Percentiles rank a stretch among this genome's conserved stretches.
Evolutionary conservation across 345 rosid genomes (phyloP).

Genomic region (Citropsis articulata): DNA sequence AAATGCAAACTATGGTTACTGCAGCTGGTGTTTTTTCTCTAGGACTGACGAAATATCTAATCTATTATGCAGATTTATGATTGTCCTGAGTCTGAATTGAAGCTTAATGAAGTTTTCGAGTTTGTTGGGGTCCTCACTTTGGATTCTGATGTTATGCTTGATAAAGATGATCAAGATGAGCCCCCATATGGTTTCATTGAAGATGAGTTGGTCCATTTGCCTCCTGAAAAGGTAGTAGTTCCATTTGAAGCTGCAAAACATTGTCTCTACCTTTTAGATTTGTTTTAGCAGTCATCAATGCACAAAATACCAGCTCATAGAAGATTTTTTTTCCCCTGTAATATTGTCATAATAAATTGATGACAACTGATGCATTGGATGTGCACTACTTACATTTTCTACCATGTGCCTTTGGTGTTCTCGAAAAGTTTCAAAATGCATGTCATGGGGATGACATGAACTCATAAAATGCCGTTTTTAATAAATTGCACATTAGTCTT

Average conservation of each 20-base stretch:
- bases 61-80: conserved; percentile 61
- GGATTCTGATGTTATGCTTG: conserved; percentile 42
- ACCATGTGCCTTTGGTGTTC: not conserved
- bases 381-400: too few relatives aligned
- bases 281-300: not conserved
- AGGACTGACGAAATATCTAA: conserved; percentile 4
- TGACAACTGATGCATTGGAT: not conserved
- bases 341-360: not conserved
- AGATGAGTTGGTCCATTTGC: conserved; percentile 52
- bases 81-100: conserved; percentile 70
- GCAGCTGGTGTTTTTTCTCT: not conserved
- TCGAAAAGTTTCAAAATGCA: not conserved
- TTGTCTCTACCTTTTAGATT: not conserved
- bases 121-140: conserved; percentile 74
- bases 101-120: conserved; percentile 87
- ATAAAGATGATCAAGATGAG: conserved; percentile 41
- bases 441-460: not conserved
- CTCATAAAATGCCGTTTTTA: not conserved
- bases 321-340: not conserved
- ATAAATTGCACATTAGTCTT: not conserved
- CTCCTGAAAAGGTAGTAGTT: conserved; percentile 47
- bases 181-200: conserved; percentile 44
- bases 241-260: not conserved
- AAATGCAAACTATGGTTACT: not conserved
- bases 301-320: not conserved